These are phyloP conservation scores for Ogataea parapolymorpha DNA, from an alignment of 805 yeast species.

Conservation along the genomic window DNA sequence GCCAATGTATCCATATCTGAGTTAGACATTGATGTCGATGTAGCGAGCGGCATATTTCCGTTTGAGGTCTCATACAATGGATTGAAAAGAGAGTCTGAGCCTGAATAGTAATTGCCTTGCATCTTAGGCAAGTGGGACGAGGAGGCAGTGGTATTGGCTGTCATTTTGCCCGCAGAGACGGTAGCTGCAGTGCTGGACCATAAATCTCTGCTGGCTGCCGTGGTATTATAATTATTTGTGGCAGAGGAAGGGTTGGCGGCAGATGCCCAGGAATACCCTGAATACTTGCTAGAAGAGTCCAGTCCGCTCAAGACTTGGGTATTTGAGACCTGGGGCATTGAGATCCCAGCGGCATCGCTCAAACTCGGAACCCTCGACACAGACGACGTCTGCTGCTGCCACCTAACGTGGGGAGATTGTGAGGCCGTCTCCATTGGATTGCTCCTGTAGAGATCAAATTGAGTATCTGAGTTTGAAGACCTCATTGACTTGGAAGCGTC, in stretches of 20 bases:
- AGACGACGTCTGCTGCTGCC: constrained; percentile 12
- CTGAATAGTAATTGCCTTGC: constrained; percentile 13
- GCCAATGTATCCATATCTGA: constrained; percentile 30
- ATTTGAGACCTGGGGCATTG: constrained; percentile 7
- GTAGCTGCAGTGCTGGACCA: constrained; percentile 20
- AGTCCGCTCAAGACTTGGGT: constrained; percentile 5
- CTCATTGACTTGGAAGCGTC: constrained; percentile 3
- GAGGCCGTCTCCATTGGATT: constrained; percentile 7
- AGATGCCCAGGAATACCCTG: constrained; percentile 17
- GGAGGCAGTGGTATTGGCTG: constrained; percentile 13
- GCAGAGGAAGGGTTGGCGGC: constrained; percentile 13
- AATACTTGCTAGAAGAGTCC: constrained; percentile 13
- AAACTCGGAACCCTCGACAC: constrained; percentile 8
- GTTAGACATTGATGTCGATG: constrained; percentile 13
- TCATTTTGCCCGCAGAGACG: constrained; percentile 13
- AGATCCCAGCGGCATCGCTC: constrained; percentile 2
- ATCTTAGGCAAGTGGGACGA: constrained; percentile 10
- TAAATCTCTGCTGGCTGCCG: constrained; percentile 17
- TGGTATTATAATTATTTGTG: constrained; percentile 11
- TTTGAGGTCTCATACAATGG: constrained; percentile 13
- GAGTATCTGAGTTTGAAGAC: constrained; percentile 7
- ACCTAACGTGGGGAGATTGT: constrained; percentile 5
- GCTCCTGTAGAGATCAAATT: constrained; percentile 15
- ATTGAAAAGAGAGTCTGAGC: constrained; percentile 14
- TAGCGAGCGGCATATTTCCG: constrained; percentile 10